These are phyloP conservation scores for Trichoderma brevicompactum DNA, from an alignment of 2,329 filamentous ascomycete species.

Conservation along the genomic window DNA sequence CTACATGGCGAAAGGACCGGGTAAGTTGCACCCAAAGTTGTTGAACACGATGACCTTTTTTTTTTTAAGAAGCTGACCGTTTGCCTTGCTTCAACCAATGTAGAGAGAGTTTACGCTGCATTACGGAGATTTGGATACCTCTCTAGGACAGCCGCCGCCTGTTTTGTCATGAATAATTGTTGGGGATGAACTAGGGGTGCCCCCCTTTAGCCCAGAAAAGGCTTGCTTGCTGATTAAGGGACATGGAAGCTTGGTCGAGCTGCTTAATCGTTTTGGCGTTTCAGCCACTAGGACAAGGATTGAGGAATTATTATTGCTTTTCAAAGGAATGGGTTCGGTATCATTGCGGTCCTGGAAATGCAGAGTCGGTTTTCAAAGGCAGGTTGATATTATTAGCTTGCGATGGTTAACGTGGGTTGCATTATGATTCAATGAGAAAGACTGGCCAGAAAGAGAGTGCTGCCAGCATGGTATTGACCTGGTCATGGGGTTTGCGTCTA, in stretches of 20 bases:
- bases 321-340: slow-evolving; percentile 39
- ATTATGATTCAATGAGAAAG: slow-evolving; percentile 21
- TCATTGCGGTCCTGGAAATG: slow-evolving; percentile 38
- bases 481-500: neutral
- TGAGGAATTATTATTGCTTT: slow-evolving; percentile 37
- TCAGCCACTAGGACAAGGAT: slow-evolving; percentile 39
- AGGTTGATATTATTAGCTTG: slow-evolving; percentile 28
- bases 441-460: neutral
- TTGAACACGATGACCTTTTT: neutral
- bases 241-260: slow-evolving; percentile 27
- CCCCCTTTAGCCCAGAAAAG: slow-evolving; percentile 26
- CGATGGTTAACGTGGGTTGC: slow-evolving; percentile 18
- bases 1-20: slow-evolving; percentile 65
- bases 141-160: slow-evolving; percentile 42
- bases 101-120: slow-evolving; percentile 65
- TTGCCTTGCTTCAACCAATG: neutral
- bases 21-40: slow-evolving; percentile 48
- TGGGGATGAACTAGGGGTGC: slow-evolving; percentile 15
- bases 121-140: slow-evolving; percentile 65
- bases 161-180: slow-evolving; percentile 35
- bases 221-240: slow-evolving; percentile 32
- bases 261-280: slow-evolving; percentile 37
- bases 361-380: slow-evolving; percentile 37
- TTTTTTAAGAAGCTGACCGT: neutral
- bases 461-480: neutral